Base-by-base conservation (phyloP, 2,329 filamentous ascomycete species). In the Ploettnerulaceae sp. region DNA sequence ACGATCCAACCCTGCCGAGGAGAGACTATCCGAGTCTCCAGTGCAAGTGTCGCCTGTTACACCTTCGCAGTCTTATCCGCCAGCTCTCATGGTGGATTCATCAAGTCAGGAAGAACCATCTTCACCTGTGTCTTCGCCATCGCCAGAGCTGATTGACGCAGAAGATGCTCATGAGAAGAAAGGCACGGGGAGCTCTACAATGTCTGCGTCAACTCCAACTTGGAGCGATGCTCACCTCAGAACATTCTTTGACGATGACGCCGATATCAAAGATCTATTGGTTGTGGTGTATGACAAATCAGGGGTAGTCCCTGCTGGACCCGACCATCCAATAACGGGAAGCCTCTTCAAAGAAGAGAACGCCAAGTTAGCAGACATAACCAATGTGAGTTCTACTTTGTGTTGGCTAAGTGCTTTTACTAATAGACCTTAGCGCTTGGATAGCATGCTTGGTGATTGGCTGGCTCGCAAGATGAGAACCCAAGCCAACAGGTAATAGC, bases 231-330 rank as follows among this genome's bases (percentile, higher is more conserved):
- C 81, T 46, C 87, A 82, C 58, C 76, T 98, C 21, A 81, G 89
- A 49, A 84, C 86, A 11, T 98, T 96, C 68, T 85, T 97, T 60
- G 91, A 97, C 56, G 89, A 93, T 57, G 82, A 88, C 51, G 82
- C 83, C 25, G 89, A 95, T 53, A 89, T 98, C 56, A 81, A 88
- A 40, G 91, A 98, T 64, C 77, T 97, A 63, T 75, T 97, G 41
- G 77, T 90, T 28, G 86, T 98, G 51, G 89, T 98, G 21, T 90
- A 95, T 63, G 90, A 97, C 67, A 95, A 90, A 65, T 86, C 82
- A 11, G 86, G 90, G 49, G 82, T 94, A 12, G 77, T 81, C 32
- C 86, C 89, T 14, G 86, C 84, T 6, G 80, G 84, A 1, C 76
- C 79, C n/a, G 88, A 95, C 47, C 90, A 97, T 65, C 91, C 91